Base-by-base conservation (phyloP, 192 early-diverging fungal genomes). In the Umbelopsis sp. region DNA sequence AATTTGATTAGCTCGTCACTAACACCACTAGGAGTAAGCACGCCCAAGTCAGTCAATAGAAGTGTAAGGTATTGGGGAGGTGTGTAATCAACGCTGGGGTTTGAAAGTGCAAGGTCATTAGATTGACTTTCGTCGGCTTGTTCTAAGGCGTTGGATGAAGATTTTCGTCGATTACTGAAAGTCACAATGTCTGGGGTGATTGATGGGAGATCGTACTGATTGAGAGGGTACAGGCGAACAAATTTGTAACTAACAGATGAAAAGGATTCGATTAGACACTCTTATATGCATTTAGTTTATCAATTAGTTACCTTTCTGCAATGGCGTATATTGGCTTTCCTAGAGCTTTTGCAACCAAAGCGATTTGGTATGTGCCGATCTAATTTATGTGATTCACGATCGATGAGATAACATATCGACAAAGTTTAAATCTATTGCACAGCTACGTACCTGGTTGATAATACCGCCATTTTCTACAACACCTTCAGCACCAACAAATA, bases 391-490 rank as follows among this genome's bases (percentile, higher is more conserved):
- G 12, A 41, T 2, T 41, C 37, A 41, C 37, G 6, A 6, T 27
- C 21, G 2, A 35, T 64, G 13, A 58, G 22, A 4, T 0, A 46
- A 22, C 1, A 22, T 37, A 21, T 46, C 21, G 7, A 46, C 25
- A 22, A 67, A 33, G 6, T n/a, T 73, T 8, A 27, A 13, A 23
- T 1, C 27, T 16, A 25, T 23, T 41, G n/a, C 41, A 0, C 3
- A 23, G 20, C 10, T 18, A 50, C 58, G 47, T 74, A 87, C 88
- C 73, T 94, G 90, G 80, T 99, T 99, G 78, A 99, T 94, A 45
- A 99, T 74, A 0, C 98, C 98, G 25, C 98, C 98, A 76, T 95
- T 99, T 79, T 97, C 94, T 1, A 96, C 95, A 7, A 99, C 96
- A 37, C 95, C 98, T 80, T 99, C 98, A 10, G 98, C 98, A 20